Evolutionary conservation across 1,284 basidiomycete species (phyloP), one percentile per base, ranked within the genome.

Genomic region (Cystobasidium sp.): DNA sequence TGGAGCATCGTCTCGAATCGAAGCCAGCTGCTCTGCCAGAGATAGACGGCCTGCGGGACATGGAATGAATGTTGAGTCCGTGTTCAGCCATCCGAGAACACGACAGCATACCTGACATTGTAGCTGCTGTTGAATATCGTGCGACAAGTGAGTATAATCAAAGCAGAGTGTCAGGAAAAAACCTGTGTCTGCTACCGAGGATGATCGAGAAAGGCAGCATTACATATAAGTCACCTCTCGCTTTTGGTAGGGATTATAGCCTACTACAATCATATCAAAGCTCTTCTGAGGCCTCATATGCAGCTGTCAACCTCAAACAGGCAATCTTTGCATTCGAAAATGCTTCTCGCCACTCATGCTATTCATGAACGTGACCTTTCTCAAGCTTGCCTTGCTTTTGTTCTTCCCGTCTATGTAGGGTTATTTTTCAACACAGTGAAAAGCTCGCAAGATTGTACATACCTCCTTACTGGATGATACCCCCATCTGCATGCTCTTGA

Each of bases 21-120:
- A 86, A 53, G 90, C 90, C 67, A 95, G 88, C 81, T 94, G 92
- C 81, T 94, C 87, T 4, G 90, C 90, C 47, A 95, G 87, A 2
- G 90, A 82, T 20, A 81, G 76, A 18, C 81, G 78, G 41, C 77
- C 79, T 79, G 49, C 31, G 24, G 43, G 24, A n/a, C 3, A 14
- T 16, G 49, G 22, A 22, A 22, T 2, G 44, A 20, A 37, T 18
- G 20, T 4, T 20, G 61, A 5, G n/a, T 63, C 44, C 44, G 43
- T 43, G 20, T 9, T 22, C n/a, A n/a, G 14, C 56, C 1, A 43
- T 41, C 14, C 20, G 6, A 59, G 0, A 24, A 59, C 56, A n/a
- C 56, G 12, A 12, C n/a, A n/a, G 6, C 46, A 49, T 49, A 59
- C 56, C 56, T 59, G 56, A 18, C 56, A 59, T 59, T 12, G 44